Conservation (phyloP, 2,329 filamentous ascomycete genomes). For the Chrysosphaeria jannelii region DNA sequence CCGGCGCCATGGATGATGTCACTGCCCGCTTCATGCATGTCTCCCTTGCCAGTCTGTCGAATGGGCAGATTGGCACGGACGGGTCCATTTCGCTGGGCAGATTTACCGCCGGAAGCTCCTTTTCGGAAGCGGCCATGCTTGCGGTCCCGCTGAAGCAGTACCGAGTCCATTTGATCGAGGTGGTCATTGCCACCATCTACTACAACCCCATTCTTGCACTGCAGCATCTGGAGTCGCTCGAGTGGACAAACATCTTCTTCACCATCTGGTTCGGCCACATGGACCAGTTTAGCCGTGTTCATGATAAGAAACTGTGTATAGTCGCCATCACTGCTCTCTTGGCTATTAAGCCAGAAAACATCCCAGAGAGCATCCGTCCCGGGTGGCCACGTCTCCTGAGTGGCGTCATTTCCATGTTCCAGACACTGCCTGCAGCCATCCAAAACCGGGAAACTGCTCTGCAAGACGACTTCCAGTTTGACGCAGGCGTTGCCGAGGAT, state of each 20-base stretch:
- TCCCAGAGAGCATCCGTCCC: slow-evolving; percentile 75
- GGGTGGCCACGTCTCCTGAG: slow-evolving; percentile 80
- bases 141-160: slow-evolving; percentile 63
- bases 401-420: slow-evolving; percentile 74
- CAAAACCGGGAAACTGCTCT: slow-evolving; percentile 83
- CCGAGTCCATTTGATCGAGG: slow-evolving; percentile 89
- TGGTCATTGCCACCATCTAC: slow-evolving; percentile 94
- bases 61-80: slow-evolving; percentile 22
- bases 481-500: slow-evolving; percentile 50
- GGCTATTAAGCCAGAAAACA: slow-evolving; percentile 46
- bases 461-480: slow-evolving; percentile 58
- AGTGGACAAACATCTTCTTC: slow-evolving; percentile 98
- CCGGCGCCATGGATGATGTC: slow-evolving; percentile 64
- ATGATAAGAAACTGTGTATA: slow-evolving; percentile 97
- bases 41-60: slow-evolving; percentile 51
- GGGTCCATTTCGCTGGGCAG: slow-evolving; percentile 3
- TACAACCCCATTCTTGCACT: slow-evolving; percentile 76
- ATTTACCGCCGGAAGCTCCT: too few relatives aligned
- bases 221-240: slow-evolving; percentile 64
- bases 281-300: slow-evolving; percentile 70
- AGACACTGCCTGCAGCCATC: slow-evolving; percentile 59
- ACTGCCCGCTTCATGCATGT: slow-evolving; percentile 70
- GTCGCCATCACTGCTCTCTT: slow-evolving; percentile 72
- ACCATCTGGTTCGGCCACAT: slow-evolving; percentile 95
- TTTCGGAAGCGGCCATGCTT: slow-evolving; percentile 3